phyloP scores from a whole-genome alignment of 192 early-diverging fungal genomes.

The Funneliformis mosseae region DNA sequence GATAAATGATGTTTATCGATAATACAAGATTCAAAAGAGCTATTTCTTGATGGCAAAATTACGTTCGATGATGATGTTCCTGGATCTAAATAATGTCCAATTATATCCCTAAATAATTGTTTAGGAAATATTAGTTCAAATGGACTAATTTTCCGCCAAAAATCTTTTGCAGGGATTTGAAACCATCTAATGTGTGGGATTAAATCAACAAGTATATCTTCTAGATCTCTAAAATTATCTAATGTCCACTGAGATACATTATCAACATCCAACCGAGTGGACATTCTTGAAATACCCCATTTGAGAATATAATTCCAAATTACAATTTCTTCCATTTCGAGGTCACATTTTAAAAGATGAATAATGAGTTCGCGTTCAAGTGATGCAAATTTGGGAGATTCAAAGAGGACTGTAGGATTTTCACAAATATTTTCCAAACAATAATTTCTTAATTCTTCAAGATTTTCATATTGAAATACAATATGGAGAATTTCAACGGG shows the following conservation, averaged over 20 bases:
- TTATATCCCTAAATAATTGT: no score
- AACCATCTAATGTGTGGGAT: neutral
- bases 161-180: no score
- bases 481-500: neutral
- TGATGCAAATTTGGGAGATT: neutral
- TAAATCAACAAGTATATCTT: neutral
- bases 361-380: neutral
- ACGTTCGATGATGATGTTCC: neutral
- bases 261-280: no score
- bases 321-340: constrained; percentile 20
- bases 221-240: neutral
- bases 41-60: neutral
- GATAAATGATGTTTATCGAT: neutral
- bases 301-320: constrained; percentile 15
- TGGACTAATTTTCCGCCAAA: no score
- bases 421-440: neutral
- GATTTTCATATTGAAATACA: neutral
- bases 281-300: neutral
- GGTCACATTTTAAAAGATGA: neutral
- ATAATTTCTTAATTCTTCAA: neutral
- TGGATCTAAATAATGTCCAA: no score
- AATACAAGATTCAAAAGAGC: neutral
- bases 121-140: no score
- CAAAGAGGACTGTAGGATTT: neutral
- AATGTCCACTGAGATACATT: neutral